phyloP scores from a whole-genome alignment of 768 basidiomycete species.

The Pholiota conissans region DNA sequence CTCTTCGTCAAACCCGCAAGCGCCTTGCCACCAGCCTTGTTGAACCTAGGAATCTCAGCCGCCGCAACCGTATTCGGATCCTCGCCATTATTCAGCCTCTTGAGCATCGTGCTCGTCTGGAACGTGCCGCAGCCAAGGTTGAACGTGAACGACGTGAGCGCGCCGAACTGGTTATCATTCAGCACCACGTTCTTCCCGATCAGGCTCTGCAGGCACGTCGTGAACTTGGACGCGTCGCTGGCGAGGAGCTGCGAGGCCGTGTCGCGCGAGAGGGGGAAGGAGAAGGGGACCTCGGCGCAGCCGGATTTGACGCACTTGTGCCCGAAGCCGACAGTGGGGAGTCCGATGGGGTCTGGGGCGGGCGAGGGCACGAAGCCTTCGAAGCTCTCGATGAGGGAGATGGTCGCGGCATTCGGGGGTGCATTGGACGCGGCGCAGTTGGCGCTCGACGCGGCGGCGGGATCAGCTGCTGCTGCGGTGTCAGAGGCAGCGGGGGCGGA shows the following conservation, averaged over 20 bases:
- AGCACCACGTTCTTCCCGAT: slow-evolving; percentile 28
- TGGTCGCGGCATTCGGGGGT: slow-evolving; percentile 26
- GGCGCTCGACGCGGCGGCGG: background rate
- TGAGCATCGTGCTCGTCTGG: slow-evolving; percentile 29
- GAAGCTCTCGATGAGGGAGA: slow-evolving; percentile 28
- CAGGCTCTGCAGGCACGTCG: slow-evolving; percentile 27
- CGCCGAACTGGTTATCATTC: slow-evolving; percentile 38
- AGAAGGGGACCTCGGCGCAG: slow-evolving; percentile 27
- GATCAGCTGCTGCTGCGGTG: background rate
- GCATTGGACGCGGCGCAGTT: slow-evolving; percentile 5
- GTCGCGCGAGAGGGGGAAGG: slow-evolving; percentile 28
- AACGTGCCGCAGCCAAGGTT: slow-evolving; percentile 33
- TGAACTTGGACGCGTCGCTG: slow-evolving; percentile 27
- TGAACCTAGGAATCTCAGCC: slow-evolving; percentile 35
- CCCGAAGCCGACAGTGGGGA: slow-evolving; percentile 35
- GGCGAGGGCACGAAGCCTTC: slow-evolving; percentile 32
- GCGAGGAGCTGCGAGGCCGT: slow-evolving; percentile 27
- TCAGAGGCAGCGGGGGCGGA: slow-evolving; percentile 9
- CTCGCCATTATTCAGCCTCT: slow-evolving; percentile 34
- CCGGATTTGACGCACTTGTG: slow-evolving; percentile 25
- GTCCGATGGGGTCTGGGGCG: slow-evolving; percentile 32
- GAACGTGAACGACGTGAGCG: slow-evolving; percentile 31
- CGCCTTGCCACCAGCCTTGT: slow-evolving; percentile 29
- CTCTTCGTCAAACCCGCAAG: slow-evolving; percentile 29
- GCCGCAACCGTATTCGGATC: slow-evolving; percentile 35